Percentiles rank a stretch among this genome's conserved stretches.
Conservation (phyloP, 2,329 filamentous ascomycete genomes). For the Verticillium tricorpus region DNA sequence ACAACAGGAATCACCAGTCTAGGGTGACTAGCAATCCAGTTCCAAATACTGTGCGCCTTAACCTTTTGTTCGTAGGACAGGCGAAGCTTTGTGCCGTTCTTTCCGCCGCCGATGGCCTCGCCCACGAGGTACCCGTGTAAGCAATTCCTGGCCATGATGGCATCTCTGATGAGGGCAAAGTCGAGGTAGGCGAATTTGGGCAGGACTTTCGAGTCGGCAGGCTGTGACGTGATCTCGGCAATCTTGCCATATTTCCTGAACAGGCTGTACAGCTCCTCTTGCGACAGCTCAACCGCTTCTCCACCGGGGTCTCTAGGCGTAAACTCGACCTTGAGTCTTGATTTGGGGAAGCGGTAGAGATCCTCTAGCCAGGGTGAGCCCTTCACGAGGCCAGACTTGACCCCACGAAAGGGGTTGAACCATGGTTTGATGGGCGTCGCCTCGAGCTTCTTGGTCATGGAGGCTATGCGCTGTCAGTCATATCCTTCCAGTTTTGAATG, state of each 20-base stretch:
- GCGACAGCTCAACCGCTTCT: constrained; percentile 71
- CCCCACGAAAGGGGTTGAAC: constrained; percentile 77
- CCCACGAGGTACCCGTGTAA: constrained; percentile 77
- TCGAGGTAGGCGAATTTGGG: constrained; percentile 79
- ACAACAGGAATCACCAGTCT: constrained; percentile 80
- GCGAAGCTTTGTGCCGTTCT: constrained; percentile 69
- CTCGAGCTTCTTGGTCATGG: constrained; percentile 58
- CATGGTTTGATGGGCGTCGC: constrained; percentile 76
- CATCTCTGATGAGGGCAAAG: constrained; percentile 67
- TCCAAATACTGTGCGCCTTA: constrained; percentile 74
- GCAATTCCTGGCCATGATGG: constrained; percentile 88
- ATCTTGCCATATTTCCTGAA: constrained; percentile 92
- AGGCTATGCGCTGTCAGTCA: constrained; percentile 29
- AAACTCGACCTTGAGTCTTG: constrained; percentile 78
- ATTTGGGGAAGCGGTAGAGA: constrained; percentile 74
- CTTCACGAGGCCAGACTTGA: constrained; percentile 68
- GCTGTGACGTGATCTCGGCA: constrained; percentile 75
- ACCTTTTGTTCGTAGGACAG: constrained; percentile 78
- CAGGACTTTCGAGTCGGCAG: constrained; percentile 78
- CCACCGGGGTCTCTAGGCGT: constrained; percentile 67
- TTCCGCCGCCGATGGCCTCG: constrained; percentile 68
- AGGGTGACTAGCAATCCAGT: constrained; percentile 84
- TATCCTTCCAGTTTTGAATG: not conserved
- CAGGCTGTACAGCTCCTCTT: constrained; percentile 80
- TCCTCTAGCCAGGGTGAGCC: constrained; percentile 95